These are phyloP conservation scores for Cryomyces minteri DNA, from an alignment of 495 filamentous ascomycete species.

Conservation along the genomic window DNA sequence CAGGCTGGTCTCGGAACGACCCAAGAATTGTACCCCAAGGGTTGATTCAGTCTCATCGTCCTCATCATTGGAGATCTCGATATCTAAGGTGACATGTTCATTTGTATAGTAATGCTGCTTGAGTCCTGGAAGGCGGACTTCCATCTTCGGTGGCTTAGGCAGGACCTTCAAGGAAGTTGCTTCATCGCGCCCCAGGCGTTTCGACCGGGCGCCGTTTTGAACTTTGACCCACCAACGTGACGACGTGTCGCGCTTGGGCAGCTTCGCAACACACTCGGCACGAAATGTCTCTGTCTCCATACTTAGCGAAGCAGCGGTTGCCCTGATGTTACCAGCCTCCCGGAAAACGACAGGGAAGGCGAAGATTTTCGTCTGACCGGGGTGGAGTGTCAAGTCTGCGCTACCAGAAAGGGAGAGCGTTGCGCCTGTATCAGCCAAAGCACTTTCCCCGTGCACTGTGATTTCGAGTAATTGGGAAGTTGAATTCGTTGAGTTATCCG, in stretches of 20 bases:
- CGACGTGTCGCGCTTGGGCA: conserved; percentile 20
- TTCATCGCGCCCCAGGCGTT: conserved; percentile 28
- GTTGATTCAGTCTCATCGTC: conserved; percentile 55
- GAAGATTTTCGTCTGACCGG: conserved; percentile 51
- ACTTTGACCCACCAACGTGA: conserved; percentile 12
- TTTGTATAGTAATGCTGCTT: conserved; percentile 64
- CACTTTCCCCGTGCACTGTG: too few relatives aligned
- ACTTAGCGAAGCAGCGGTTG: not conserved
- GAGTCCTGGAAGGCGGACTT: conserved; percentile 42
- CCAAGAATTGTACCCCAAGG: conserved; percentile 48
- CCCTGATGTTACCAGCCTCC: conserved; percentile 54
- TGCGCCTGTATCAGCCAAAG: too few relatives aligned
- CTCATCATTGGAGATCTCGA: conserved; percentile 68
- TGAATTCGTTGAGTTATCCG: too few relatives aligned
- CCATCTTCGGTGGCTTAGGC: conserved; percentile 85
- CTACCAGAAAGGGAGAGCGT: not conserved
- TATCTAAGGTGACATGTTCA: conserved; percentile 46
- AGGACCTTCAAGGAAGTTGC: conserved; percentile 44
- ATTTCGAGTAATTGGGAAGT: too few relatives aligned
- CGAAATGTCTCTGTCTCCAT: not conserved
- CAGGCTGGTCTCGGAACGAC: conserved; percentile 33
- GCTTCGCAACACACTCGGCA: not conserved
- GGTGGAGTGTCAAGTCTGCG: conserved; percentile 47
- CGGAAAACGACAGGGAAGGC: conserved; percentile 53
- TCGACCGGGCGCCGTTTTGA: conserved; percentile 14